Conservation (phyloP, 441 rosid species). For the Geranium incanum region DNA sequence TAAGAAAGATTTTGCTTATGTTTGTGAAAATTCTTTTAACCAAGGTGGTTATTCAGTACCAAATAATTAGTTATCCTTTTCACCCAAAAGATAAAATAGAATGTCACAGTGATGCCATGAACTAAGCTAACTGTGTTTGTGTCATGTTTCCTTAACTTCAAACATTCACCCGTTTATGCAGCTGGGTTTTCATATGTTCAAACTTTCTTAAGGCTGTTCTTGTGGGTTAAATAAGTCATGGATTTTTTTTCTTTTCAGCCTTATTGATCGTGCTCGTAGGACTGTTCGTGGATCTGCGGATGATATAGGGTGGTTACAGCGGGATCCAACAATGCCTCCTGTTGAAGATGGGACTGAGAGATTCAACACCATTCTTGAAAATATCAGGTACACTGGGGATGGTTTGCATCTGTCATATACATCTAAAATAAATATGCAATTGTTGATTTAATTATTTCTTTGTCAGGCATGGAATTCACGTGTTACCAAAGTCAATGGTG, state of each 20-base stretch:
- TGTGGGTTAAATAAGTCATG: slow-evolving; percentile 7
- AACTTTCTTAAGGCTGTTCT: not conserved
- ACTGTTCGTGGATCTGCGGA: slow-evolving; percentile 91
- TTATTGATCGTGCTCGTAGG: slow-evolving; percentile 75
- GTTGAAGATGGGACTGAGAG: slow-evolving; percentile 82
- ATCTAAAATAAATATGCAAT: slow-evolving; percentile 22
- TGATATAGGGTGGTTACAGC: slow-evolving; percentile 90
- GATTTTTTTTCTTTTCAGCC: slow-evolving; percentile 36
- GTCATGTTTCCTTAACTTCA: not conserved
- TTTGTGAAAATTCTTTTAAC: too few species aligned
- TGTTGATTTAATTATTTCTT: slow-evolving; percentile 21
- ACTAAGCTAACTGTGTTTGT: not conserved
- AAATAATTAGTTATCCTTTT: too few species aligned
- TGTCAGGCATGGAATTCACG: slow-evolving; percentile 89
- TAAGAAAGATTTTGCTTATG: too few species aligned
- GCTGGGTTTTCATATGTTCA: not conserved
- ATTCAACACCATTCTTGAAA: slow-evolving; percentile 59
- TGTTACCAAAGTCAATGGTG: slow-evolving; percentile 68
- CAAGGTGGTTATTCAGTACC: too few species aligned
- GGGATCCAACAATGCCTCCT: slow-evolving; percentile 61
- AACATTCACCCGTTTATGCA: not conserved
- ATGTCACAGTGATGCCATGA: not conserved
- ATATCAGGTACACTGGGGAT: slow-evolving; percentile 54
- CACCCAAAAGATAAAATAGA: not conserved
- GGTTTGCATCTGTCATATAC: slow-evolving; percentile 19